phyloP scores from a whole-genome alignment of 1,139 yeast species.

The Zygoascus sp. region DNA sequence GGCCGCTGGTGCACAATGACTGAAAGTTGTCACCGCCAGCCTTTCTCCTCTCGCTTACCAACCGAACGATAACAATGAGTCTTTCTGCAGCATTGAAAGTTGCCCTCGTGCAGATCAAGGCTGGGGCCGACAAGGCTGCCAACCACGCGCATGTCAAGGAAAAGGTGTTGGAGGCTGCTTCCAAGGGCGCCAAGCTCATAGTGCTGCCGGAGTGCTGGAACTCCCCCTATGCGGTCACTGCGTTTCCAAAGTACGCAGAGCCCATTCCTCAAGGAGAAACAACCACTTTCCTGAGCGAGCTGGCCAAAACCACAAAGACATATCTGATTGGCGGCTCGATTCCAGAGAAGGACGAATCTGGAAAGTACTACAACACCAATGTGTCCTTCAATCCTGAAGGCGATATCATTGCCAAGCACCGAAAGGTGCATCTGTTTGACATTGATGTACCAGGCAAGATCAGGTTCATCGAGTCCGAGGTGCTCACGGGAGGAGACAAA shows the following conservation, averaged over 20 bases:
- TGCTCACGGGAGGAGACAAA: constrained; percentile 71
- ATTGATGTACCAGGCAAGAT: constrained; percentile 88
- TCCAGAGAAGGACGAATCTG: constrained; percentile 64
- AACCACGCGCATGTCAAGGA: constrained; percentile 54
- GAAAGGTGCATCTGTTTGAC: constrained; percentile 87
- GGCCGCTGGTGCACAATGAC: too few relatives aligned
- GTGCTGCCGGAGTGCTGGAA: constrained; percentile 91
- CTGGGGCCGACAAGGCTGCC: constrained; percentile 64
- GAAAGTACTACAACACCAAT: constrained; percentile 75
- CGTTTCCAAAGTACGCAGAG: constrained; percentile 84
- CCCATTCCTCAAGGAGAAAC: constrained; percentile 65
- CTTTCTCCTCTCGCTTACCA: background rate
- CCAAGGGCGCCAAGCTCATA: constrained; percentile 44
- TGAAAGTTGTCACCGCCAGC: background rate
- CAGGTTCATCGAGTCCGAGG: constrained; percentile 74
- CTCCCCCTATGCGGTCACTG: constrained; percentile 86
- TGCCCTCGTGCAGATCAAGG: constrained; percentile 73
- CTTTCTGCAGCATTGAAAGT: constrained; percentile 45
- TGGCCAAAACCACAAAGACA: constrained; percentile 60
- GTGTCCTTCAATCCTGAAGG: constrained; percentile 70
- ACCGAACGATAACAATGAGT: background rate
- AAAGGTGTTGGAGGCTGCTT: constrained; percentile 52
- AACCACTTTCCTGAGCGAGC: constrained; percentile 50
- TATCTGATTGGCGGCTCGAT: constrained; percentile 85
- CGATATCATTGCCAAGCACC: constrained; percentile 72